phyloP scores from a whole-genome alignment of 1,139 yeast species.

The Eremothecium cymbalariae region DNA sequence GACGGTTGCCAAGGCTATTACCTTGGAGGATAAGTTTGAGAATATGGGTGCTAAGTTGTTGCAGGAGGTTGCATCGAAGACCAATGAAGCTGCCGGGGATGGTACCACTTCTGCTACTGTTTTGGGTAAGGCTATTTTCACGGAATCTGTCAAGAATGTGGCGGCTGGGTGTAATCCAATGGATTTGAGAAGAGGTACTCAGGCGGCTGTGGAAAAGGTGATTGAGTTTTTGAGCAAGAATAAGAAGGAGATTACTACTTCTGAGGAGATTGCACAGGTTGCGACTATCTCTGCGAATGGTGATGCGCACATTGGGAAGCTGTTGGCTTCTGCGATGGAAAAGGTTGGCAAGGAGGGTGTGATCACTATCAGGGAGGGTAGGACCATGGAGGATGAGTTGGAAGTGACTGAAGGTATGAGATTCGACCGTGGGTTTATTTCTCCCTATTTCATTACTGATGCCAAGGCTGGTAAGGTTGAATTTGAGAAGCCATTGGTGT shows the following conservation, averaged over 20 bases:
- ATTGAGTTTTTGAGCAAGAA: slow-evolving; percentile 80
- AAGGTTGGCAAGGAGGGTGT: slow-evolving; percentile 99
- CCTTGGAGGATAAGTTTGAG: slow-evolving; percentile 86
- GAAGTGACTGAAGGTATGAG: slow-evolving; percentile 99
- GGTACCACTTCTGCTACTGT: slow-evolving; percentile 99
- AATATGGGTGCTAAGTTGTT: slow-evolving; percentile 88
- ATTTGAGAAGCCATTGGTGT: slow-evolving; percentile 87
- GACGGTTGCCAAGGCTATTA: slow-evolving; percentile 87
- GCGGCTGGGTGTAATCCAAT: slow-evolving; percentile 99
- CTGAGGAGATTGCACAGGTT: slow-evolving; percentile 96
- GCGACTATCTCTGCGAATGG: slow-evolving; percentile 99
- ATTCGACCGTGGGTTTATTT: slow-evolving; percentile 96
- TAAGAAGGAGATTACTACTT: slow-evolving; percentile 95
- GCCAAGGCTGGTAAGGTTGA: slow-evolving; percentile 95
- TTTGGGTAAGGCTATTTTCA: slow-evolving; percentile 91
- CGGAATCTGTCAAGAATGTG: slow-evolving; percentile 95
- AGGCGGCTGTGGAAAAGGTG: slow-evolving; percentile 96
- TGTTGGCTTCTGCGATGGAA: slow-evolving; percentile 97
- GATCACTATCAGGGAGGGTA: slow-evolving; percentile 95
- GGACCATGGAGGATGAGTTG: slow-evolving; percentile 91
- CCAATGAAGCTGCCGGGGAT: slow-evolving; percentile 98
- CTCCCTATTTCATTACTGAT: slow-evolving; percentile 96
- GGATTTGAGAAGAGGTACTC: slow-evolving; percentile 98
- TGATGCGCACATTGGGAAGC: slow-evolving; percentile 85
- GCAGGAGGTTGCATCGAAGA: slow-evolving; percentile 97